These are phyloP conservation scores for Boletus sensibilis DNA, from an alignment of 768 basidiomycete genomes.

Conservation along the genomic window DNA sequence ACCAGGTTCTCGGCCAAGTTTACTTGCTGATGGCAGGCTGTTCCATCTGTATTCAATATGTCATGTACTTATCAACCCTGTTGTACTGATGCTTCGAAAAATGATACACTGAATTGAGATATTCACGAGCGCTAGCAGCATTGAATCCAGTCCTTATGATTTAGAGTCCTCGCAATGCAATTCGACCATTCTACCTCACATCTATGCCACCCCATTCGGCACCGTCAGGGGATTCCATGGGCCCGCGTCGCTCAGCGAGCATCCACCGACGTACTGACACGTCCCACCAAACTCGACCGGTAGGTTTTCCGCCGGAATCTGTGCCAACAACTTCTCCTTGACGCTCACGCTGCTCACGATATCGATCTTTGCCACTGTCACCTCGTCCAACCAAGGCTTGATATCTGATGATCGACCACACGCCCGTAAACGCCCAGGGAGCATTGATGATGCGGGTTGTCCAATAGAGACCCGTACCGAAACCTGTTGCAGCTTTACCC, in stretches of 20 bases:
- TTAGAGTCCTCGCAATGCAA: background rate
- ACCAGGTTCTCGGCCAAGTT: too few species aligned
- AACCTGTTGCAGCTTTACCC: too few species aligned
- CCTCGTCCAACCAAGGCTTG: conserved; percentile 92
- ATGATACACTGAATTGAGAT: background rate
- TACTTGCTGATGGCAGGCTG: too few species aligned
- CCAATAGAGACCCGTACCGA: too few species aligned
- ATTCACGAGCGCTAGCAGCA: background rate
- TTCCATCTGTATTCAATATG: background rate
- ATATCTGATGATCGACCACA: conserved; percentile 90
- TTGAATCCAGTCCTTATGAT: conserved; percentile 9
- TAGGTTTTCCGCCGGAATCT: conserved; percentile 82
- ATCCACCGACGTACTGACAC: conserved; percentile 77
- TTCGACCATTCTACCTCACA: background rate
- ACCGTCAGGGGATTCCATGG: conserved; percentile 67
- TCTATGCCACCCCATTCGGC: conserved; percentile 24
- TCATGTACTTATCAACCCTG: background rate
- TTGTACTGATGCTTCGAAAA: too few species aligned
- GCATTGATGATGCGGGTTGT: conserved; percentile 97
- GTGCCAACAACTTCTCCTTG: conserved; percentile 70
- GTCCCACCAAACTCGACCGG: conserved; percentile 83
- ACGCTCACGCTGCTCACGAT: conserved; percentile 69
- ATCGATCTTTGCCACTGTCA: conserved; percentile 92
- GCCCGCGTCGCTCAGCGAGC: conserved; percentile 85
- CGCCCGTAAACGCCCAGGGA: conserved; percentile 86